phyloP scores from a whole-genome alignment of 345 rosid species.

The Nasturtium officinale region DNA sequence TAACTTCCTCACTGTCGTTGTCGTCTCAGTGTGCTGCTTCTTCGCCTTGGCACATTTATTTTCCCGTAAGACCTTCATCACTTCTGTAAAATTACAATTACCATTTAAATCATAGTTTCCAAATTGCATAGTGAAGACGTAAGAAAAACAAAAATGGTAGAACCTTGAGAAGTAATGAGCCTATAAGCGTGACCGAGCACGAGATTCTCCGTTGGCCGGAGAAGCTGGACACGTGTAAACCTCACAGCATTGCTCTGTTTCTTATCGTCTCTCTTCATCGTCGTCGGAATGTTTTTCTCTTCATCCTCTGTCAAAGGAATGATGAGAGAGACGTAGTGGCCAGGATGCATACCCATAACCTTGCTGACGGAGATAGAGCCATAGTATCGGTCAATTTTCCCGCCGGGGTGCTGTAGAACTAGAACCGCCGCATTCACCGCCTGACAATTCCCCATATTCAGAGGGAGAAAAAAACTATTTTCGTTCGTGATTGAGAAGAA shows the following conservation, averaged over 20 bases:
- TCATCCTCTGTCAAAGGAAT: constrained; percentile 65
- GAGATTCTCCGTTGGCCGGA: constrained; percentile 75
- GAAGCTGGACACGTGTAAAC: constrained; percentile 86
- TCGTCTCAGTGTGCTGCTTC: constrained; percentile 52
- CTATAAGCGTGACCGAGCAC: constrained; percentile 90
- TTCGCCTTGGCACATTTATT: constrained; percentile 75
- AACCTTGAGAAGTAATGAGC: constrained; percentile 90
- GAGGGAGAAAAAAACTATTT: not conserved
- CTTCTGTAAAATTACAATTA: constrained; percentile 51
- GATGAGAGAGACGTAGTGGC: constrained; percentile 88
- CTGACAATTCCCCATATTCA: constrained; percentile 88
- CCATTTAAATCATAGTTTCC: not conserved
- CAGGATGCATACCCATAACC: constrained; percentile 77
- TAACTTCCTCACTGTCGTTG: constrained; percentile 37
- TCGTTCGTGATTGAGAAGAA: not conserved
- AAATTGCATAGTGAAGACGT: not conserved
- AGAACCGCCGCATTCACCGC: constrained; percentile 84
- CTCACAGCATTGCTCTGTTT: constrained; percentile 38
- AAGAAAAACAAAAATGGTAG: not conserved
- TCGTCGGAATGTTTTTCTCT: constrained; percentile 32
- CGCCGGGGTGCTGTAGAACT: constrained; percentile 82
- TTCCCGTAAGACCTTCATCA: constrained; percentile 73
- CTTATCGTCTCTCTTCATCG: constrained; percentile 15
- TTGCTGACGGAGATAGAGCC: constrained; percentile 65
- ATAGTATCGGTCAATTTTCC: constrained; percentile 73